Conservation (phyloP, 2,329 filamentous ascomycete species). For the Mycosphaerella arachidis region DNA sequence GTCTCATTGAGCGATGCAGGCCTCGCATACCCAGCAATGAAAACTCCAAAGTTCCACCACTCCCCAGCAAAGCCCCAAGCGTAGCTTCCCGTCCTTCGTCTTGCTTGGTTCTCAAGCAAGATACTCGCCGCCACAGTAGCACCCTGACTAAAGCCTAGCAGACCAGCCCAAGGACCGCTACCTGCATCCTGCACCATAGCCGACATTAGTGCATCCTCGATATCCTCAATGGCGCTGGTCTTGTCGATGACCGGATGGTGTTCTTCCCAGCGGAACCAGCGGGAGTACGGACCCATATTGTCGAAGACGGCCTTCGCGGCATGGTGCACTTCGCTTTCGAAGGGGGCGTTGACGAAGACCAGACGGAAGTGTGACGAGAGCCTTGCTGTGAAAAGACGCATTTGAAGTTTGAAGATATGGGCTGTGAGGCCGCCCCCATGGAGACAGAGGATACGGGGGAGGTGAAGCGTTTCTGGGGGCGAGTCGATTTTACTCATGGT, state of each 20-base stretch:
- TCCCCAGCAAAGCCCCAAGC: background rate
- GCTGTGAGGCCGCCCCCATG: constrained; percentile 40
- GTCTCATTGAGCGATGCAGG: background rate
- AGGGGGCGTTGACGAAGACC: constrained; percentile 34
- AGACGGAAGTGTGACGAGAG: constrained; percentile 36
- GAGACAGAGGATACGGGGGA: constrained; percentile 37
- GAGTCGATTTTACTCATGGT: background rate
- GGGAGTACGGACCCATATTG: constrained; percentile 28
- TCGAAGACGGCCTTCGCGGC: constrained; percentile 11
- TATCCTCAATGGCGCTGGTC: constrained; percentile 1
- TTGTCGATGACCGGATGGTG: constrained; percentile 4
- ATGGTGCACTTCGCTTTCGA: constrained; percentile 5
- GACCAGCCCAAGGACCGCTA: constrained; percentile 54
- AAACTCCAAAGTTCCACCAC: background rate
- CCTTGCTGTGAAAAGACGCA: constrained; percentile 31
- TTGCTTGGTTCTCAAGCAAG: constrained; percentile 41
- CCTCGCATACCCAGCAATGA: background rate
- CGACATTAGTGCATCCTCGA: constrained; percentile 3
- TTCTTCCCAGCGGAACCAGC: constrained; percentile 34
- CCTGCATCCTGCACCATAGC: constrained; percentile 47
- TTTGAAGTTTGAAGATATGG: constrained; percentile 37
- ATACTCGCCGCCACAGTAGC: constrained; percentile 59
- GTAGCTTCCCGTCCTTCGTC: background rate
- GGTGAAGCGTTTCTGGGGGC: background rate
- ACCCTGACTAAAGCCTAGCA: constrained; percentile 65